Evolutionary conservation across 805 yeast species (phyloP).

Genomic region (Candida golubevii): DNA sequence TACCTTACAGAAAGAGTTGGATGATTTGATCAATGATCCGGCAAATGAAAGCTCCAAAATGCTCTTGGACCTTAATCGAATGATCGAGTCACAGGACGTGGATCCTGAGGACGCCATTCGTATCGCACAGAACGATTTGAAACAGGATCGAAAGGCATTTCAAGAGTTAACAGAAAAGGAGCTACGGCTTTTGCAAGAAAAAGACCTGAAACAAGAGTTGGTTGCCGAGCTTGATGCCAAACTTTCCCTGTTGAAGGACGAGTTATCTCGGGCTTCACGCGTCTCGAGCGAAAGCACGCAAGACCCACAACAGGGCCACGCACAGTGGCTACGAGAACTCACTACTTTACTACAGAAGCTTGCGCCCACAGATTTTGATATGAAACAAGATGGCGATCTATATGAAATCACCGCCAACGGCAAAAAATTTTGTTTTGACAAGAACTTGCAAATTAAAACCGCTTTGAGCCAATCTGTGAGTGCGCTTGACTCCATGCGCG

Average conservation of each 20-base stretch:
- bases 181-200: conserved; percentile 3
- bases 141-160: conserved; percentile 6
- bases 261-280: conserved; percentile 1
- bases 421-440: conserved; percentile 4
- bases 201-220: not conserved
- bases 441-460: conserved; percentile 7
- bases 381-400: conserved; percentile 2
- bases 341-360: conserved; percentile 9
- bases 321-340: conserved; percentile 15
- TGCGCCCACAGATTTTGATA: conserved; percentile 3
- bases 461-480: not conserved
- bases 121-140: conserved; percentile 11
- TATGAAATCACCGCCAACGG: not conserved
- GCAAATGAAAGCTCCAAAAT: conserved; percentile 15
- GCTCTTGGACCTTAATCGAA: conserved; percentile 12
- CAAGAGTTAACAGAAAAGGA: conserved; percentile 5
- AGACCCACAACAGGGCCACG: conserved; percentile 16
- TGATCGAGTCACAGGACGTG: conserved; percentile 14
- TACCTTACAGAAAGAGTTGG: conserved; percentile 17
- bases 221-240: conserved; percentile 4
- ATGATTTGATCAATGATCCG: conserved; percentile 9
- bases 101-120: conserved; percentile 14
- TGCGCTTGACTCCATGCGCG: not conserved
- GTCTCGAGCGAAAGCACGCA: not conserved
- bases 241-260: conserved; percentile 3